Evolutionary conservation across 2,329 filamentous ascomycete species (phyloP), one percentile per base, ranked within the genome.

Genomic region (Sarocladiaceae sp.): DNA sequence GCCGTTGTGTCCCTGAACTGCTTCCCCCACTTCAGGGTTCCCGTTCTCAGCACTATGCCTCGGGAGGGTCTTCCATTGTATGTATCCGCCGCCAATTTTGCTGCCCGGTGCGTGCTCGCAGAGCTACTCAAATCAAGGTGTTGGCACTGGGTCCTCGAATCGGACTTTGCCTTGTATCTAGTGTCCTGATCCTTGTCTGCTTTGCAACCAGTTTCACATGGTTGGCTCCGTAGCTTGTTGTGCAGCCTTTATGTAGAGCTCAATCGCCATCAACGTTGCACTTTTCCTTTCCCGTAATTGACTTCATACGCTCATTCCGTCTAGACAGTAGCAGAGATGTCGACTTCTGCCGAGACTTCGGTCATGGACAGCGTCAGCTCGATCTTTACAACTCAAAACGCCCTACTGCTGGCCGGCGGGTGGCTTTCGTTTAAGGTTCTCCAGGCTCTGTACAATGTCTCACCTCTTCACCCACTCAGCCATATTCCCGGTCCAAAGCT

Each of bases 401-500:
- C 42, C 18, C 42, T 52, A 15, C 29, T 48, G 11, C n/a, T 49
- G 22, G 39, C 51, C 18, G 29, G 28, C 51, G 42, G 51, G 18
- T 52, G 40, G 40, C n/a, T 52, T 3, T 33, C 33, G 15, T 48
- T 48, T 33, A 52, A 52, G 29, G 33, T 47, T 25, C 40, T 52
- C 13, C 51, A 52, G 23, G 51, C 42, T 18, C 22, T 52, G 18
- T 52, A 53, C 12, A 22, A 37, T 44, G 17, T 50, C 31, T 54
- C 31, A 17, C 49, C 29, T 35, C 18, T 51, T 11, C 37, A 37
- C 15, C 44, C 33, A 33, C 39, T 44, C 13, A 42, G 18, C 52
- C 53, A 48, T 50, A 54, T 51, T 40, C 56, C 55, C 17, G 54
- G 55, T 6, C 55, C 54, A 2, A 31, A 48, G 10, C 51, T 56